These are phyloP conservation scores for Boletus reticulatus DNA, from an alignment of 768 basidiomycete species.

Conservation along the genomic window DNA sequence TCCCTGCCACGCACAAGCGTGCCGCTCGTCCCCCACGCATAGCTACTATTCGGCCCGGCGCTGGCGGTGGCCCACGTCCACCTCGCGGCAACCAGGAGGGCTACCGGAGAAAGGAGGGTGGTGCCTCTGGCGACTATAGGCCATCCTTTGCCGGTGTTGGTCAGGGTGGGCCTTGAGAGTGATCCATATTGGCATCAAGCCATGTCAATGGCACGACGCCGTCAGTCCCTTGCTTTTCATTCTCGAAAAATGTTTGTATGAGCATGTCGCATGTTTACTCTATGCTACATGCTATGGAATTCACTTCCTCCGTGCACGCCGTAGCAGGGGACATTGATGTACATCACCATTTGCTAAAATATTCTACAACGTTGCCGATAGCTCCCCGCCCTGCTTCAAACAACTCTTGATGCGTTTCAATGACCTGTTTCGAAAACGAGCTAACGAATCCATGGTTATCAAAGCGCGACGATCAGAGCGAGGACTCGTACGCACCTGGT, in stretches of 20 bases:
- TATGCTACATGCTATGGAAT: constrained; percentile 11
- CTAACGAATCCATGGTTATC: constrained; percentile 19
- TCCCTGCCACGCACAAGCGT: constrained; percentile 97
- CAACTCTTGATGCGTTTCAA: constrained; percentile 38
- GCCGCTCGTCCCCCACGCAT: constrained; percentile 85
- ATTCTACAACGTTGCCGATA: constrained; percentile 42
- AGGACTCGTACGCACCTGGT: constrained; percentile 37
- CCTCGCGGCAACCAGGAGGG: constrained; percentile 89
- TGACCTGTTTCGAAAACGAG: constrained; percentile 54
- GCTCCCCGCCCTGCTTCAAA: constrained; percentile 8
- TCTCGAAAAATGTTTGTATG: constrained; percentile 23
- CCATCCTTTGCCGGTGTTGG: constrained; percentile 89
- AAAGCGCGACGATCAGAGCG: neutral
- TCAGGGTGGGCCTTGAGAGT: constrained; percentile 77
- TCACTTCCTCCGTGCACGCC: neutral
- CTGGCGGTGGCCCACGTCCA: constrained; percentile 78
- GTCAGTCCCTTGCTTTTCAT: neutral
- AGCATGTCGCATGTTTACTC: constrained; percentile 28
- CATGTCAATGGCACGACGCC: neutral
- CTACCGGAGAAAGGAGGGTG: constrained; percentile 85
- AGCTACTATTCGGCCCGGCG: constrained; percentile 67
- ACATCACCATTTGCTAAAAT: constrained; percentile 37
- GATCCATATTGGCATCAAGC: neutral
- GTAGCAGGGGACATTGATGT: neutral
- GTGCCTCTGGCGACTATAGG: constrained; percentile 85